phyloP scores from a whole-genome alignment of 495 filamentous ascomycete genomes.

The Rostrohypoxylon terebratum region DNA sequence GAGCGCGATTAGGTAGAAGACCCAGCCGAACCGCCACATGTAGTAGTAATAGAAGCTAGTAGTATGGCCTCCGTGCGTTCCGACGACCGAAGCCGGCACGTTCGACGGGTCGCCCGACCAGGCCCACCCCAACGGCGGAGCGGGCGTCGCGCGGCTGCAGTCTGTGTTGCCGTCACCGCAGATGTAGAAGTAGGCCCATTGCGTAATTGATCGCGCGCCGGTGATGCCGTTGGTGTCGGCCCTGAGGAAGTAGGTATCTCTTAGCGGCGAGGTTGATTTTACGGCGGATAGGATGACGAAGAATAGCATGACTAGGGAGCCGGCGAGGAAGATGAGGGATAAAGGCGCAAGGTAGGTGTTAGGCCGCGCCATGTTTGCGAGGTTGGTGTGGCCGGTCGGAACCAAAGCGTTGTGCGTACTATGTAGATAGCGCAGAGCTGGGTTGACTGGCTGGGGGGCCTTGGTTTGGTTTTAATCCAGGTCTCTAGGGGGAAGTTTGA shows the following conservation, averaged over 20 bases:
- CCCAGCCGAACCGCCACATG: conserved; percentile 74
- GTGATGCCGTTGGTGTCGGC: conserved; percentile 77
- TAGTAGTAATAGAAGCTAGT: conserved; percentile 64
- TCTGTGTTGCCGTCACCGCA: conserved; percentile 62
- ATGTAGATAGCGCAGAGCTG: background rate
- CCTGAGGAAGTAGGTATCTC: conserved; percentile 84
- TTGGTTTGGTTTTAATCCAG: background rate
- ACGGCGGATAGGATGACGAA: conserved; percentile 81
- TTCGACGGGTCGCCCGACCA: conserved; percentile 56
- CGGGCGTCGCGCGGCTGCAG: conserved; percentile 60
- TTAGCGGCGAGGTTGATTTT: conserved; percentile 69
- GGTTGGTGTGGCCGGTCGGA: conserved; percentile 15
- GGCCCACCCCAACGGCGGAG: conserved; percentile 62
- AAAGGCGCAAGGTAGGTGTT: conserved; percentile 56
- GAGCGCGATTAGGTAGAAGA: conserved; percentile 78
- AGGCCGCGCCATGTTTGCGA: conserved; percentile 36
- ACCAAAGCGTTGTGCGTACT: background rate
- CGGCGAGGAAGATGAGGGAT: conserved; percentile 80
- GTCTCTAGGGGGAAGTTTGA: background rate
- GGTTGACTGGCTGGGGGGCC: background rate
- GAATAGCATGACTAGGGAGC: conserved; percentile 79
- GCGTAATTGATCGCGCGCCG: conserved; percentile 69
- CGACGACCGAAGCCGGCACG: conserved; percentile 58
- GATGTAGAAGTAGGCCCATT: conserved; percentile 91
- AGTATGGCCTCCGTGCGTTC: conserved; percentile 58